Percentiles rank a stretch among this genome's conserved stretches.
Conservation (phyloP, 345 rosid genomes). For the Noccaea bulbosa region DNA sequence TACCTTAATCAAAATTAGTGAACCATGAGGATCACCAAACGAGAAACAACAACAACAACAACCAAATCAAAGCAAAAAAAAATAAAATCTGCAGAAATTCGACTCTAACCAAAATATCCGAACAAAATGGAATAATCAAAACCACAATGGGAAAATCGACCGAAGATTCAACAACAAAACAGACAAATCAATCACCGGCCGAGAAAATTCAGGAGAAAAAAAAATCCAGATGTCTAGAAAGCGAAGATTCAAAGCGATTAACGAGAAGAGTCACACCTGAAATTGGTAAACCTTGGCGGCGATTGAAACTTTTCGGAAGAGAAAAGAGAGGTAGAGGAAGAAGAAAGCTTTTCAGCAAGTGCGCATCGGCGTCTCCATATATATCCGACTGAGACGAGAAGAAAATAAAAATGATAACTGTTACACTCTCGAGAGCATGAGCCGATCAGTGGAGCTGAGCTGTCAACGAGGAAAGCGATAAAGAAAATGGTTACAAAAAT, state of each 20-base stretch:
- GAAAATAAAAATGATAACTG: neutral
- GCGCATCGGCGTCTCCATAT: slow-evolving; percentile 26
- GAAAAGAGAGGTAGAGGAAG: neutral
- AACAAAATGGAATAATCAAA: slow-evolving; percentile 16
- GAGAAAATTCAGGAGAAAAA: neutral
- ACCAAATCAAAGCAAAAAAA: slow-evolving; percentile 16
- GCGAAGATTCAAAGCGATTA: slow-evolving; percentile 4
- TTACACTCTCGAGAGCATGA: slow-evolving; percentile 4
- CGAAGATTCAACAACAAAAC: neutral
- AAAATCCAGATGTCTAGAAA: neutral
- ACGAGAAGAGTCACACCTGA: slow-evolving; percentile 32
- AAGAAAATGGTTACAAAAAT: neutral
- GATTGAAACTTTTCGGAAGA: neutral
- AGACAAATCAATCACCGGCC: neutral
- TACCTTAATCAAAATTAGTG: neutral
- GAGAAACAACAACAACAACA: neutral
- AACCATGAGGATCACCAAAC: slow-evolving; percentile 1
- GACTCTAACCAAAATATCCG: neutral
- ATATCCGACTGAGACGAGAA: slow-evolving; percentile 16
- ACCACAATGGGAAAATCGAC: neutral
- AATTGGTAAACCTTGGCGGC: neutral
- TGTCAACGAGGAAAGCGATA: slow-evolving; percentile 29
- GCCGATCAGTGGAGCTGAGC: slow-evolving; percentile 45
- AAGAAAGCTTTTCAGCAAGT: slow-evolving; percentile 7
- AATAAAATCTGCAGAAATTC: neutral